A percentile compares a stretch with the other conserved stretches of the same genome.
These are phyloP conservation scores for Phlyctochytrium arcticum DNA, from an alignment of 192 early-diverging fungal genomes.

Conservation along the genomic window DNA sequence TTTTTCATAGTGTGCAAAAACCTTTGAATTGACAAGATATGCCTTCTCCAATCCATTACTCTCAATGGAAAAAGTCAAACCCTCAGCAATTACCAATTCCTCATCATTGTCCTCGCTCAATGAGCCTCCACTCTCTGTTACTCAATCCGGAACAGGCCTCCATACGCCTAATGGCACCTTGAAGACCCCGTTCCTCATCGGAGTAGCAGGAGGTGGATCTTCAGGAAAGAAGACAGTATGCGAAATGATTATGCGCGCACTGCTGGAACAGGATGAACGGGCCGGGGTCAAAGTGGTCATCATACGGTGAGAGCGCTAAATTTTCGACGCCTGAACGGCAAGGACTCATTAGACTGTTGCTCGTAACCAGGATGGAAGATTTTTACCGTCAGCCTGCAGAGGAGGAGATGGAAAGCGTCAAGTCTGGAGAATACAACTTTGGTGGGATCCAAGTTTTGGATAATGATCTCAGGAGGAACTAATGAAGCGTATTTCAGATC, in stretches of 20 bases:
- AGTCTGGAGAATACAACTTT: constrained; percentile 39
- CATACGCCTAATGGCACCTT: background rate
- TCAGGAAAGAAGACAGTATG: constrained; percentile 49
- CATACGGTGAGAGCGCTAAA: background rate
- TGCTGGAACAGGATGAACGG: constrained; percentile 25
- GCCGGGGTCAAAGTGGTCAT: constrained; percentile 12
- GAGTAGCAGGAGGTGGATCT: constrained; percentile 47
- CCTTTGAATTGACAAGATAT: no score
- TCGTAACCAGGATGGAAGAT: constrained; percentile 25
- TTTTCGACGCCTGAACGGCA: background rate
- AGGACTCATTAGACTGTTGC: background rate
- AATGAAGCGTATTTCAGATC: constrained; percentile 10
- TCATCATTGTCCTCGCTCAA: constrained; percentile 14
- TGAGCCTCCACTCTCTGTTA: background rate
- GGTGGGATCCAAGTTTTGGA: constrained; percentile 11
- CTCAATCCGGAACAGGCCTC: background rate
- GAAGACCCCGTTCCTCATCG: constrained; percentile 49
- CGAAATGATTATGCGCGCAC: constrained; percentile 27
- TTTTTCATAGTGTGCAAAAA: no score
- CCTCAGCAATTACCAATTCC: no score
- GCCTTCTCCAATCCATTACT: no score
- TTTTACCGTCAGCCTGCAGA: constrained; percentile 33
- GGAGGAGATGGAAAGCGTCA: constrained; percentile 13
- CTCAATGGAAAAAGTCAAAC: no score
- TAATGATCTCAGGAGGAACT: background rate